Base-by-base conservation (phyloP, 1,284 basidiomycete genomes). In the Ceratobasidium sp. region DNA sequence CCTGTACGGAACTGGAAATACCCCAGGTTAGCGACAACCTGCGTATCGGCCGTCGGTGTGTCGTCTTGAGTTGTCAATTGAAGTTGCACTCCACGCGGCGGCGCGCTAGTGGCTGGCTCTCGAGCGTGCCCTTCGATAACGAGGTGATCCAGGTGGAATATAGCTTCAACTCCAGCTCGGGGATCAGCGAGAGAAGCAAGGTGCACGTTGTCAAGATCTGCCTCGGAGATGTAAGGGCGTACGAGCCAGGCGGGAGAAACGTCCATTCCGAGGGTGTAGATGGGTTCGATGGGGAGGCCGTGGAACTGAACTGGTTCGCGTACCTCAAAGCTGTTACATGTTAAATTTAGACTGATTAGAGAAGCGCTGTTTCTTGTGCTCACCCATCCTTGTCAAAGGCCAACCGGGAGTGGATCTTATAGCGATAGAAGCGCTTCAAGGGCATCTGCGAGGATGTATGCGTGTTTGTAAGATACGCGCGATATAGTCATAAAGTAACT, bases 181-280 rank as follows among this genome's bases (percentile, higher is more conserved):
- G 86, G 84, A 63, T 93, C 89, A 1, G 89, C 85, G 1, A 96
- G 85, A 50, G 89, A 88, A 4, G 87, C 87, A 7, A 99, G 88
- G 53, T 96, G 93, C 73, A 99, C 93, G 81, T 99, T 99, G 84
- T 99, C 98, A 29, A 99, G 89, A 82, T 99, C 97, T 78, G 98
- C 95, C 0, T 93, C 86, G 0, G 96, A 94, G 80, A 96, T 91
- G 27, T 89, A 89, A 0, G 97, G 96, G 62, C 95, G 93, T 17
- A 96, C 94, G 22, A 99, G 89, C 96, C 97, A 99, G 0, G 96
- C 89, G 0, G 91, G 87, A 1, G 94, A 94, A 0, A 95, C 91
- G 74, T 99, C 96, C 88, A 98, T 91, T 1, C 90, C 91, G 9
- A 99, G 87, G 0, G 97, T 99, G 78, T 97, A 94, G 76, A 99